Conservation (phyloP, 768 basidiomycete species). For the Tulasnella sp. region DNA sequence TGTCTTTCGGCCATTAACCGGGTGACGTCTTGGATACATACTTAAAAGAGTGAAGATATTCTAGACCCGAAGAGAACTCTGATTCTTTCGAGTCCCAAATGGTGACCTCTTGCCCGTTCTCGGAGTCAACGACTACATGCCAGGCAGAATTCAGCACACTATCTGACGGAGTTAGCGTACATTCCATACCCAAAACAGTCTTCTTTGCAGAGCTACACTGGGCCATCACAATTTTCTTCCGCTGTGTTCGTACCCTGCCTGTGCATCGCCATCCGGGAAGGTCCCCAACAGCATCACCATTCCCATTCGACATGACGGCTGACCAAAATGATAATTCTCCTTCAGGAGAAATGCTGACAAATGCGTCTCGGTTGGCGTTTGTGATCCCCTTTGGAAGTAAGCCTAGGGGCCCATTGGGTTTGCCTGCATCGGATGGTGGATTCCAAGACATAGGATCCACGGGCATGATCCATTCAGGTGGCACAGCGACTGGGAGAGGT, state of each 20-base stretch:
- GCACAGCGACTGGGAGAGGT: constrained; percentile 49
- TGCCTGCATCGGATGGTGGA: constrained; percentile 23
- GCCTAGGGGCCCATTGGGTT: background rate
- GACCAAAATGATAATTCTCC: constrained; percentile 90
- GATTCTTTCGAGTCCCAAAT: constrained; percentile 97
- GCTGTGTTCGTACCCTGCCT: constrained; percentile 68
- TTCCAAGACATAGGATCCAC: constrained; percentile 90
- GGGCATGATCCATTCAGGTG: constrained; percentile 56
- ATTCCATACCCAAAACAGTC: constrained; percentile 69
- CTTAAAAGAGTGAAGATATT: constrained; percentile 63
- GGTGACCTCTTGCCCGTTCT: constrained; percentile 72
- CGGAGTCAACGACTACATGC: constrained; percentile 54
- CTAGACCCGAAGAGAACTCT: constrained; percentile 87
- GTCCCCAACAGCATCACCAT: constrained; percentile 17
- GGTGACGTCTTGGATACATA: constrained; percentile 33
- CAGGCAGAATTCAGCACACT: background rate
- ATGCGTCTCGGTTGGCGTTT: constrained; percentile 55
- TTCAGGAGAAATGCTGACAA: constrained; percentile 69
- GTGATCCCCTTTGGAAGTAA: constrained; percentile 15
- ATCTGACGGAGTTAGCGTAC: background rate
- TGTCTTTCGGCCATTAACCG: background rate
- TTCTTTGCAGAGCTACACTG: constrained; percentile 90
- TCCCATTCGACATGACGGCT: constrained; percentile 43
- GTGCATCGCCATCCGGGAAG: constrained; percentile 55
- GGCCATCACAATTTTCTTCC: constrained; percentile 60